Conservation (phyloP, 331 rosid genomes). For the Acacia pycnantha region DNA sequence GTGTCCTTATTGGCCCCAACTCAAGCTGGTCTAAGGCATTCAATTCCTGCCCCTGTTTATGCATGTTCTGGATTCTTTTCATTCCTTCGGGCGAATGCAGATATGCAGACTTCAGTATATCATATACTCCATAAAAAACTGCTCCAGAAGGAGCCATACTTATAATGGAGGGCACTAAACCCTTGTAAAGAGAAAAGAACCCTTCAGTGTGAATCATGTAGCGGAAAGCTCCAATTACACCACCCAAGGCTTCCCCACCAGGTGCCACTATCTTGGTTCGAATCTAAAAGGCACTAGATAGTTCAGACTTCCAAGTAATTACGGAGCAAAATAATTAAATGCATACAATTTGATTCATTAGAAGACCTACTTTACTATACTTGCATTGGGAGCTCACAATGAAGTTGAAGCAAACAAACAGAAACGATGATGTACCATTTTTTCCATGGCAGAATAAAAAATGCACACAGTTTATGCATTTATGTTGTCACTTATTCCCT, state of each 20-base stretch:
- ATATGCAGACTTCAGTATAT: slow-evolving; percentile 79
- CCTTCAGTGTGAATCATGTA: slow-evolving; percentile 93
- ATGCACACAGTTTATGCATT: not conserved
- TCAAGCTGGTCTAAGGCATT: slow-evolving; percentile 91
- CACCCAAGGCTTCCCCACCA: slow-evolving; percentile 95
- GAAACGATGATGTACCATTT: slow-evolving; percentile 1
- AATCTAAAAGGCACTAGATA: slow-evolving; percentile 52
- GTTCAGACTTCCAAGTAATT: slow-evolving; percentile 14
- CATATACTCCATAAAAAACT: slow-evolving; percentile 92
- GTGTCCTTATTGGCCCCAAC: slow-evolving; percentile 83
- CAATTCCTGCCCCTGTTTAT: slow-evolving; percentile 58
- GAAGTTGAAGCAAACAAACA: slow-evolving; percentile 15
- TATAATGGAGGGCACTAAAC: slow-evolving; percentile 82
- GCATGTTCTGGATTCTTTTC: slow-evolving; percentile 72
- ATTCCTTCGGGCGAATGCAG: slow-evolving; percentile 89
- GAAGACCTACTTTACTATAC: not conserved
- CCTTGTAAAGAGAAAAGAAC: slow-evolving; percentile 92
- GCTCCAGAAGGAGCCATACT: slow-evolving; percentile 99
- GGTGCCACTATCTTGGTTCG: slow-evolving; percentile 94
- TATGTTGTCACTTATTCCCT: not conserved
- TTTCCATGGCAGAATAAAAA: slow-evolving; percentile 15
- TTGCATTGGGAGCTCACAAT: slow-evolving; percentile 15
- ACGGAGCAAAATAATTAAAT: slow-evolving; percentile 25
- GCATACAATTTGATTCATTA: slow-evolving; percentile 5
- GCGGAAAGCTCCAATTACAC: slow-evolving; percentile 81